Conservation (phyloP, 306 rosid species). For the Cajanus cajan region DNA sequence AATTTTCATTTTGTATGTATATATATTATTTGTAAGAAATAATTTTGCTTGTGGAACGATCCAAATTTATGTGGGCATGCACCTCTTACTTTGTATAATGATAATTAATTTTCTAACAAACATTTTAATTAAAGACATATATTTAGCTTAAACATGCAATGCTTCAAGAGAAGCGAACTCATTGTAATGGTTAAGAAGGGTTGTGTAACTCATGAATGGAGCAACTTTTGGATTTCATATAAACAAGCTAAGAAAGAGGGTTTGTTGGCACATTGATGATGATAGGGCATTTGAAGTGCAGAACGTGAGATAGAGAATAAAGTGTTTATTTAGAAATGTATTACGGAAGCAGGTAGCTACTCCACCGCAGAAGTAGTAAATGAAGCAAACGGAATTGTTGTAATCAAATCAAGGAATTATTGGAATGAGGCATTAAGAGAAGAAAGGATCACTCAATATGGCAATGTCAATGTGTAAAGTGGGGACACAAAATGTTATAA, state of each 20-base stretch:
- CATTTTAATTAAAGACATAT: no score
- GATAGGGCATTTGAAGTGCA: background rate
- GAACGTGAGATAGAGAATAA: conserved; percentile 8
- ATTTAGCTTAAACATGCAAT: no score
- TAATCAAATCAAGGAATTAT: background rate
- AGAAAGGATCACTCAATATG: background rate
- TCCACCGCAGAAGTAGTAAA: conserved; percentile 24
- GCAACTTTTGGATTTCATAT: background rate
- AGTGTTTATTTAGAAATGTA: background rate
- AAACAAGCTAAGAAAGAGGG: background rate
- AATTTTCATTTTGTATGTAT: background rate
- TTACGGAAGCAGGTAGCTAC: conserved; percentile 5
- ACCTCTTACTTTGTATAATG: no score
- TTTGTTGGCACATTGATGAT: background rate
- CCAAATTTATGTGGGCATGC: no score
- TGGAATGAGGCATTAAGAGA: background rate
- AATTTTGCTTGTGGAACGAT: no score
- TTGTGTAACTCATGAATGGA: background rate
- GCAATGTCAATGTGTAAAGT: background rate
- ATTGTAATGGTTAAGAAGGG: background rate
- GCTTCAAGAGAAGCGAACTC: background rate
- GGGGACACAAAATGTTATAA: background rate
- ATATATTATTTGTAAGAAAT: no score
- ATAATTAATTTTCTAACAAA: no score
- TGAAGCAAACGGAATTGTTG: background rate